Base-by-base conservation (phyloP, 2,329 filamentous ascomycete genomes). In the Alternaria panax region DNA sequence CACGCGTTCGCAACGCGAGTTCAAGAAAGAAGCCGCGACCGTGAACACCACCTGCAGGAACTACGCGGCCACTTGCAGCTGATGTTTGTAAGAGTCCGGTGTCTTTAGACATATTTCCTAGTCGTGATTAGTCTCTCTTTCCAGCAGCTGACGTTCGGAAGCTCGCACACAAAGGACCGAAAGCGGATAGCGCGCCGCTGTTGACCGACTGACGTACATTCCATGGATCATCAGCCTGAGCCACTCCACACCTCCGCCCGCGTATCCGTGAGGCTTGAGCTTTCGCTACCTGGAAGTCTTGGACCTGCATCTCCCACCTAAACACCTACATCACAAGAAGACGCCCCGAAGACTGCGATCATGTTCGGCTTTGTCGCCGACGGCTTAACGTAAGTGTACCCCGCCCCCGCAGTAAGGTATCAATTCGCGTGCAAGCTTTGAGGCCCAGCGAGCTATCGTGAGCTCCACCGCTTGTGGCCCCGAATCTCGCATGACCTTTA, bases 341-440 rank as follows among this genome's bases (percentile, higher is more conserved):
- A 27, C 34, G 28, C 34, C 40, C 48, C 34, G 43, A 62, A 36
- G 36, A 38, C 36, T 54, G 54, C 48, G 22, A 68, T 12, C 50
- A 78, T 78, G 75, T 78, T 78, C 59, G 62, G 75, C 65, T 78
- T 78, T 64, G 70, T 78, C 56, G 75, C 75, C 56, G 75, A 78
- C 70, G 75, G 71, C 52, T 64, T 78, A 62, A 77, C 75, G 75
- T 77, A 68, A 64, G 75, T 70, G 54, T 59, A 67, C 71, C 69
- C 68, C 61, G 66, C 74, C 71, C 73, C 74, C 60, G 42, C 41
- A 38, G 43, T 36, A 24, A 43, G 45, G 20, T 40, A 42, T 53
- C 48, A 51, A 56, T 61, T 57, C 59, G 53, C 54, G 45, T 59
- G 43, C 60, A 62, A 60, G 52, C 64, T 63, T 57, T 56, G 47